These are phyloP conservation scores for Conringia planisiliqua DNA, from an alignment of 345 rosid genomes.

Conservation along the genomic window DNA sequence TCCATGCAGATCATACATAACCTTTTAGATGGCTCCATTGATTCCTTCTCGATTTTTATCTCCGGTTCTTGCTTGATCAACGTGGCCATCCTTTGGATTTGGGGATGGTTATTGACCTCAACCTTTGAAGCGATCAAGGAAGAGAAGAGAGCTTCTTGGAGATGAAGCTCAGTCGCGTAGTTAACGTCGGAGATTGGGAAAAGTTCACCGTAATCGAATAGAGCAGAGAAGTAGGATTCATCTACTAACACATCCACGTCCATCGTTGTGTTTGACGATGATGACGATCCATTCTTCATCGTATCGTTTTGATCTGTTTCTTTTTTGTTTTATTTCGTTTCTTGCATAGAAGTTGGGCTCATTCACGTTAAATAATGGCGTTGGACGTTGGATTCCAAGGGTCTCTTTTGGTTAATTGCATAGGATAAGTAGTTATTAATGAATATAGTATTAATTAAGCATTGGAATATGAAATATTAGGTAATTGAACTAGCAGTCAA, in stretches of 20 bases:
- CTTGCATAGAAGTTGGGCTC: no score
- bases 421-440: neutral
- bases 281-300: slow-evolving; percentile 27
- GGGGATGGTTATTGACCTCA: neutral
- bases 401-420: neutral
- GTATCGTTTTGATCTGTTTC: neutral
- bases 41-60: neutral
- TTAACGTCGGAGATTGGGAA: slow-evolving; percentile 47
- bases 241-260: slow-evolving; percentile 25
- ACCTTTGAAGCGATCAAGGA: slow-evolving; percentile 6
- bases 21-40: slow-evolving; percentile 33
- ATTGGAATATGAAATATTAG: slow-evolving; percentile 24
- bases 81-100: neutral
- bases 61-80: neutral
- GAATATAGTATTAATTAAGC: neutral
- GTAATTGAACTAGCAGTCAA: slow-evolving; percentile 14
- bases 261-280: slow-evolving; percentile 13
- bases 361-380: slow-evolving; percentile 7
- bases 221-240: slow-evolving; percentile 40
- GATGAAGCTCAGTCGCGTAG: slow-evolving; percentile 39
- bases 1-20: slow-evolving; percentile 62
- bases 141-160: slow-evolving; percentile 49
- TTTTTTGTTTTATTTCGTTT: neutral
- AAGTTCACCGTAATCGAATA: slow-evolving; percentile 32
- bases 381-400: slow-evolving; percentile 5